Base-by-base conservation (phyloP, 495 filamentous ascomycete species). In the Hypoxylon trugodes region DNA sequence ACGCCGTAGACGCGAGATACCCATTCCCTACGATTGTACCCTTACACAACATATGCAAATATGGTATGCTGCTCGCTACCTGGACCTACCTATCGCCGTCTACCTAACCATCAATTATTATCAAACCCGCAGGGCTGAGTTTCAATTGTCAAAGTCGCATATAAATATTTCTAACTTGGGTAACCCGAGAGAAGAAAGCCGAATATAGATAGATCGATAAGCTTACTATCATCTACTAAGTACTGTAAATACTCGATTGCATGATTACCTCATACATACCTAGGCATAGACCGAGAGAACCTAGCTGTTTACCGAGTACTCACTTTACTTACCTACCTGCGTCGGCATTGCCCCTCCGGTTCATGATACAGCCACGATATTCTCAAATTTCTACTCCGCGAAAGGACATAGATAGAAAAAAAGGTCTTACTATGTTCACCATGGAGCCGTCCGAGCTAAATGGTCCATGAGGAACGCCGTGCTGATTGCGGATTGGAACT, bases 1-100 rank as follows among this genome's bases (percentile, higher is more conserved):
- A 58, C 64, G 64, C 64, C 40, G 10, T 62, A 59, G 42, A 24
- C 64, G 64, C 64, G 47, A 51, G 16, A 5, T 15, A 7, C 21
- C 42, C 28, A 4, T 30, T 30, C 28, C 10, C 4, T 10, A 30
- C 10, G n/a, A n/a, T 38, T 33, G 21, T 32, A 32, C 47, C 10
- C 28, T 13, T 33, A 4, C 49, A 65, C 55, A 1, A 25, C 26
- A 37, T 37, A 40, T 46, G 16, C 37, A 8, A 22, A 25, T 40
- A 12, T 10, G 15, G 3, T 12, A 12, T 35, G 32, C n/a, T 35
- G 32, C 32, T 42, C 3, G n/a, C n/a, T n/a, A n/a, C n/a, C n/a
- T n/a, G n/a, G n/a, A n/a, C n/a, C n/a, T n/a, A n/a, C n/a, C n/a
- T n/a, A n/a, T n/a, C n/a, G n/a, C n/a, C n/a, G n/a, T n/a, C n/a